These are phyloP conservation scores for Taphrina communis DNA, from an alignment of 1,139 yeast species.

Conservation along the genomic window DNA sequence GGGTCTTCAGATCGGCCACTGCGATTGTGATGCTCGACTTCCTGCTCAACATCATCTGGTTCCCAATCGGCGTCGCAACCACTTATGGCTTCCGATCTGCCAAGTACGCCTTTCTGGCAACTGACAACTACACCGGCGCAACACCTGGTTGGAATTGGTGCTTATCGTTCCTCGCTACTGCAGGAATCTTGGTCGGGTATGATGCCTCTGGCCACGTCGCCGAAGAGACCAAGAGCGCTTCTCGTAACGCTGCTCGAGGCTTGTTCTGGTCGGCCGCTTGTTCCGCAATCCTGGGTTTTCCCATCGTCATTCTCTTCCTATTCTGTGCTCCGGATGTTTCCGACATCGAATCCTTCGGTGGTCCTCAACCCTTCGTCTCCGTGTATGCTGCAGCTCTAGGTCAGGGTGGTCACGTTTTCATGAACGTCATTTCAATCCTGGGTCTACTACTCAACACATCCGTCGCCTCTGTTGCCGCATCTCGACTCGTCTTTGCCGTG, in stretches of 20 bases:
- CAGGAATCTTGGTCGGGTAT: slow-evolving; percentile 55
- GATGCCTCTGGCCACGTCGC: slow-evolving; percentile 72
- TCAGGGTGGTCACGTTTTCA: slow-evolving; percentile 47
- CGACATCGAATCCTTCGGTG: slow-evolving; percentile 50
- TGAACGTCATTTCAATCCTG: slow-evolving; percentile 47
- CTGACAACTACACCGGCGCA: slow-evolving; percentile 65
- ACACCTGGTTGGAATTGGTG: slow-evolving; percentile 49
- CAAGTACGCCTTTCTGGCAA: slow-evolving; percentile 65
- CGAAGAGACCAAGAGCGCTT: slow-evolving; percentile 67
- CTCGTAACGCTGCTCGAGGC: slow-evolving; percentile 65
- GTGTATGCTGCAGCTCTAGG: slow-evolving; percentile 49
- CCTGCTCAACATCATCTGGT: slow-evolving; percentile 48
- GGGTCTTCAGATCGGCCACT: slow-evolving; percentile 47
- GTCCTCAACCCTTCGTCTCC: slow-evolving; percentile 49
- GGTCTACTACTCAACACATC: slow-evolving; percentile 47
- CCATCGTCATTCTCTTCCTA: slow-evolving; percentile 61
- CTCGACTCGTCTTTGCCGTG: slow-evolving; percentile 49
- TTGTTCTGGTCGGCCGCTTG: slow-evolving; percentile 60
- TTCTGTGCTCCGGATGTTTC: slow-evolving; percentile 56
- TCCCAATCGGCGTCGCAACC: slow-evolving; percentile 49
- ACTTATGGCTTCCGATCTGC: slow-evolving; percentile 56
- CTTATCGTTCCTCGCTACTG: slow-evolving; percentile 48
- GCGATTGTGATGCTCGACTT: slow-evolving; percentile 47
- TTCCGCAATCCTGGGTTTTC: slow-evolving; percentile 62
- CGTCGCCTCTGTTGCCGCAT: slow-evolving; percentile 49